A percentile compares a stretch with the other conserved stretches of the same genome.
Conservation (phyloP, 2,329 filamentous ascomycete genomes). For the Microcyclosporella mali region DNA sequence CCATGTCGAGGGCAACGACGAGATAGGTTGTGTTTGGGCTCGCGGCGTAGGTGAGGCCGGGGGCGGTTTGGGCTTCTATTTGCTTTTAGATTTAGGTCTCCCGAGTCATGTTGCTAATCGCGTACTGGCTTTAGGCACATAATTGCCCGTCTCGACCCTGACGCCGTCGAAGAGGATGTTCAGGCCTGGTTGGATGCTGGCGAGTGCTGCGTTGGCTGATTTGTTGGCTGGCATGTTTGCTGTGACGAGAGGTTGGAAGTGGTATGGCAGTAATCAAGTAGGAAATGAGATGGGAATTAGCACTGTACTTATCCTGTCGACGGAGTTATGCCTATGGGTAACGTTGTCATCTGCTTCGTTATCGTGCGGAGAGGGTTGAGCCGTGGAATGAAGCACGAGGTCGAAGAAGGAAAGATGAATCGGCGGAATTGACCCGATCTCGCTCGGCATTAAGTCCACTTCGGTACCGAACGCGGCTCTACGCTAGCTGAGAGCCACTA, state of each 20-base stretch:
- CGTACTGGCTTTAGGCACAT: neutral
- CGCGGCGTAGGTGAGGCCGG: neutral
- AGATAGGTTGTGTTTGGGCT: slow-evolving; percentile 18
- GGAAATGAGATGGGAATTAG: too few relatives aligned
- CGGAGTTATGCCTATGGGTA: too few relatives aligned
- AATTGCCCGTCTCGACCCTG: neutral
- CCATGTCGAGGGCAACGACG: slow-evolving; percentile 41
- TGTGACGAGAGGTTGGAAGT: neutral
- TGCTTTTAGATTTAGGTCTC: neutral
- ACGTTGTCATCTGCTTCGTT: neutral
- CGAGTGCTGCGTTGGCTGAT: neutral
- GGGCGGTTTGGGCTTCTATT: neutral
- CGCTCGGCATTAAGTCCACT: neutral
- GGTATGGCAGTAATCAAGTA: neutral
- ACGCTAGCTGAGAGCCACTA: too few relatives aligned
- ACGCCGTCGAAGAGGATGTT: neutral
- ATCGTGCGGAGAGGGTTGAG: slow-evolving; percentile 1
- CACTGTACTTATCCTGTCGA: too few relatives aligned
- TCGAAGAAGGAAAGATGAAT: neutral
- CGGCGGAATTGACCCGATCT: neutral
- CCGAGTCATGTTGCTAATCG: neutral
- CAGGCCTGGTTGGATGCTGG: neutral
- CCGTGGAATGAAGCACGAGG: neutral
- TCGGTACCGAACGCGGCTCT: slow-evolving; percentile 5
- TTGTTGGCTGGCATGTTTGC: neutral